Base-by-base conservation (phyloP, 495 filamentous ascomycete species). In the Penicillium soppii region DNA sequence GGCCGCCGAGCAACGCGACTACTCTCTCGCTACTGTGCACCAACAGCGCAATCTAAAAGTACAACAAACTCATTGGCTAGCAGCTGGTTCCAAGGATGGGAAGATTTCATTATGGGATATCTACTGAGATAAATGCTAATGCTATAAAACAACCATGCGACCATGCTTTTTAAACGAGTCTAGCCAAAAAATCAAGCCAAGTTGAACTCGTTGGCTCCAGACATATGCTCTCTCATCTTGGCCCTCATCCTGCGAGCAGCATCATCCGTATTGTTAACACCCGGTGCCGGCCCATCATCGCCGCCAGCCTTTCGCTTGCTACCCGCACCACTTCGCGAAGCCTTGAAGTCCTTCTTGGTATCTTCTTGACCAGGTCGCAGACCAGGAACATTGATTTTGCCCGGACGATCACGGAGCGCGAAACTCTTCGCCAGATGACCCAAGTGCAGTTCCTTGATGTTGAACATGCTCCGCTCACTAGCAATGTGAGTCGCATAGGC, bases 31-130 rank as follows among this genome's bases (percentile, higher is more conserved):
- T 21, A 54, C 61, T 3, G 80, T 92, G 7, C 83, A 85, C 46
- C 77, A 84, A 39, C 80, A 82, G 57, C 72, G 91, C 48, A 77
- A 82, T 3, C 70, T 75, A 30, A 86, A 82, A 59, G 84, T 87
- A 19, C 83, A 79, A 62, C 70, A 70, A 26, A 86, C 82, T 29
- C 94, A 97, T 66, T 97, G 94, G 94, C 63, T 97, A 40, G 94
- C 86, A 7, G 90, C 82, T 5, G 94, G 95, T 3, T 87, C 88
- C 47, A 98, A 97, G 66, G 94, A 98, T 71, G 95, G 92, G 23
- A 97, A 94, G 62, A 86, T 97, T 48, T 92, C 89, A 62, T 75
- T 98, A 68, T 98, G 94, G 94, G 91, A 94, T 75, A 88, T 95
- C 54, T 98, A 88, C 76, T 96, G 66, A 80, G 50, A 59, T 52